A percentile compares a stretch with the other conserved stretches of the same genome.
Conservation (phyloP, 23 red algal genomes). For the Chondrus crispus region DNA sequence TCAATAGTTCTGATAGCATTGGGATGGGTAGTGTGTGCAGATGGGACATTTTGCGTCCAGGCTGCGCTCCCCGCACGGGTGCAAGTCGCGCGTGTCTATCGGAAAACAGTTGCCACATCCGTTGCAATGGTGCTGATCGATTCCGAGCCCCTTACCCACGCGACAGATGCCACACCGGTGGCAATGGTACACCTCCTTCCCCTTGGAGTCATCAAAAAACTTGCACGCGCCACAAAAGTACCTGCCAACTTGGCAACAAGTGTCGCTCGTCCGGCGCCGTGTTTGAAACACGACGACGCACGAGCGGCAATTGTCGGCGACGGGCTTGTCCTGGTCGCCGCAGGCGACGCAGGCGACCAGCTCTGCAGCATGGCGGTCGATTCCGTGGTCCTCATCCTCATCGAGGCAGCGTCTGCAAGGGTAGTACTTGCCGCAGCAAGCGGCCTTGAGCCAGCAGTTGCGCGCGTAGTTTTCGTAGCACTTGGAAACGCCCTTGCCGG, state of each 20-base stretch:
- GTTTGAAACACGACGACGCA: slow-evolving; percentile 57
- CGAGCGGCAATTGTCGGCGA: slow-evolving; percentile 15
- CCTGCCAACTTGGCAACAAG: slow-evolving; percentile 47
- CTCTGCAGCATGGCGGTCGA: slow-evolving; percentile 51
- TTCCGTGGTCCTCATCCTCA: slow-evolving; percentile 53
- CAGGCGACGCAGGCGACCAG: slow-evolving; percentile 63
- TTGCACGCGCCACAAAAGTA: slow-evolving; percentile 73
- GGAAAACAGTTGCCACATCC: slow-evolving; percentile 86
- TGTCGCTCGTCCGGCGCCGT: no score
- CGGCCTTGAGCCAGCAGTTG: slow-evolving; percentile 48
- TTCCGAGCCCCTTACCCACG: slow-evolving; percentile 93
- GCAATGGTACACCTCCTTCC: slow-evolving; percentile 64
- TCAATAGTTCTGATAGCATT: no score
- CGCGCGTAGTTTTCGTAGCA: slow-evolving; percentile 61
- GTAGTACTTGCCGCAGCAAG: slow-evolving; percentile 52
- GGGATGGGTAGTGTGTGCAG: slow-evolving; percentile 86
- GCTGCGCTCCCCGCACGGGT: slow-evolving; percentile 76
- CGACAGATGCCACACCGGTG: slow-evolving; percentile 90
- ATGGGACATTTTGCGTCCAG: slow-evolving; percentile 96
- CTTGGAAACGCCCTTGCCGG: not conserved
- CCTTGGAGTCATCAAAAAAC: slow-evolving; percentile 59
- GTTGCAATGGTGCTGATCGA: slow-evolving; percentile 93
- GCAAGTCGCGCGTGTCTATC: slow-evolving; percentile 53
- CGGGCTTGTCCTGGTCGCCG: slow-evolving; percentile 32
- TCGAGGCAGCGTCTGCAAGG: slow-evolving; percentile 64